Evolutionary conservation across 306 rosid genomes (phyloP).

Genomic region (Quillaja saponaria): DNA sequence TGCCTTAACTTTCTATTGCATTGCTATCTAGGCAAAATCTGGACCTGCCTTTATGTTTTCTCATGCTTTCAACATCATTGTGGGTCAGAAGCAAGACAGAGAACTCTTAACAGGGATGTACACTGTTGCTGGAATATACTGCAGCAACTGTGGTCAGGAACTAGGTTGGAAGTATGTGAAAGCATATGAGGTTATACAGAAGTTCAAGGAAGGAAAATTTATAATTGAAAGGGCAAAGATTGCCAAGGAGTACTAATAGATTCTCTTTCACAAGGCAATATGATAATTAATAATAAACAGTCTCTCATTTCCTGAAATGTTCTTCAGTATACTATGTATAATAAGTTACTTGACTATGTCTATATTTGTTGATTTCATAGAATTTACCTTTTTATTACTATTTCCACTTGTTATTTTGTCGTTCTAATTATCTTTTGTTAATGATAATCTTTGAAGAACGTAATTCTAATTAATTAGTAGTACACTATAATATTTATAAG

Average conservation of each 20-base stretch:
- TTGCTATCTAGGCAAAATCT: slow-evolving; percentile 43
- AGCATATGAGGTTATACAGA: slow-evolving; percentile 34
- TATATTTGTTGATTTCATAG: no score
- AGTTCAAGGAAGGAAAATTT: slow-evolving; percentile 44
- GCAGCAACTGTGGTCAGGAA: slow-evolving; percentile 42
- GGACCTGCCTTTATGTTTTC: slow-evolving; percentile 49
- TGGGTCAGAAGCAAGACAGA: slow-evolving; percentile 40
- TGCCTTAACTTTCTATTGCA: no score
- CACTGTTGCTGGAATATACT: slow-evolving; percentile 41
- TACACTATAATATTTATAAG: no score
- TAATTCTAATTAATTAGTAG: no score
- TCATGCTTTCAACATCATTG: slow-evolving; percentile 46
- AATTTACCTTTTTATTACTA: no score
- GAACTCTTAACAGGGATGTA: slow-evolving; percentile 35
- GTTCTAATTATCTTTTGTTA: no score
- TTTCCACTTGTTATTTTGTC: no score
- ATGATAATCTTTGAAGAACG: no score
- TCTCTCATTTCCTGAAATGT: no score
- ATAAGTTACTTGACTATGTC: no score
- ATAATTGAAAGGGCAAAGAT: slow-evolving; percentile 47
- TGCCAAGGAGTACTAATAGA: slow-evolving; percentile 32
- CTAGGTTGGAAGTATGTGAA: slow-evolving; percentile 50
- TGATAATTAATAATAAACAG: neutral
- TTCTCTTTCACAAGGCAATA: no score
- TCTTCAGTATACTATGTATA: no score